Percentiles rank a stretch among this genome's conserved stretches.
Conservation (phyloP, 495 filamentous ascomycete species). For the Jackrogersella multiformis region DNA sequence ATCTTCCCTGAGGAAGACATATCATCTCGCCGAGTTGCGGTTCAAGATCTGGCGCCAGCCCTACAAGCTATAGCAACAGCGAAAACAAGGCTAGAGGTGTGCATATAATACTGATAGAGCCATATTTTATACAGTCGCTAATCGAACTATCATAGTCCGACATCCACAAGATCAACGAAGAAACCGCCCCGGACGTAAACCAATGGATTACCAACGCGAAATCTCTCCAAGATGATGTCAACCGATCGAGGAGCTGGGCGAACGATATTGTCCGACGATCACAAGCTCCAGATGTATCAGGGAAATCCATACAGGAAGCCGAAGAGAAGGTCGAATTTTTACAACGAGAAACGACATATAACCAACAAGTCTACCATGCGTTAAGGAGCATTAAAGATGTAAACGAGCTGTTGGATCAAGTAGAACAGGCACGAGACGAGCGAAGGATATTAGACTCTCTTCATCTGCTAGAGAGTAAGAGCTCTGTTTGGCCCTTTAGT, state of each 20-base stretch:
- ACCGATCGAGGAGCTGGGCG: slow-evolving; percentile 73
- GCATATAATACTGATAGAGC: slow-evolving; percentile 10
- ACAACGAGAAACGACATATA: slow-evolving; percentile 79
- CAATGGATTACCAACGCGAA: slow-evolving; percentile 85
- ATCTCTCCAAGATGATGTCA: slow-evolving; percentile 82
- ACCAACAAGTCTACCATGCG: slow-evolving; percentile 68
- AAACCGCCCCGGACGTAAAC: slow-evolving; percentile 79
- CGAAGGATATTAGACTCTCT: slow-evolving; percentile 60
- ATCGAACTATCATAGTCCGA: slow-evolving; percentile 60
- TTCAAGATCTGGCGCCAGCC: slow-evolving; percentile 67
- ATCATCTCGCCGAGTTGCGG: slow-evolving; percentile 68
- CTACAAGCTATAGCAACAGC: slow-evolving; percentile 71
- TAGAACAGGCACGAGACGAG: slow-evolving; percentile 59
- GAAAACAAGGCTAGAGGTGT: slow-evolving; percentile 76
- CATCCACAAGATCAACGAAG: slow-evolving; percentile 75
- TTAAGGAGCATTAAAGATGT: slow-evolving; percentile 68
- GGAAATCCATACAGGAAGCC: slow-evolving; percentile 69
- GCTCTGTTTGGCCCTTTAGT: not conserved
- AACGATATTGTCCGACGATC: slow-evolving; percentile 78
- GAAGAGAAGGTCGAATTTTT: slow-evolving; percentile 75
- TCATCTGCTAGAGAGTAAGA: slow-evolving; percentile 59
- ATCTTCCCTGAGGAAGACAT: slow-evolving; percentile 79
- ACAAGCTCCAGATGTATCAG: slow-evolving; percentile 68
- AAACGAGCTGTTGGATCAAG: slow-evolving; percentile 60
- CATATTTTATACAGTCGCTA: slow-evolving; percentile 4